Evolutionary conservation across 2,329 filamentous ascomycete genomes (phyloP).

Genomic region (Epichloe bromicola): DNA sequence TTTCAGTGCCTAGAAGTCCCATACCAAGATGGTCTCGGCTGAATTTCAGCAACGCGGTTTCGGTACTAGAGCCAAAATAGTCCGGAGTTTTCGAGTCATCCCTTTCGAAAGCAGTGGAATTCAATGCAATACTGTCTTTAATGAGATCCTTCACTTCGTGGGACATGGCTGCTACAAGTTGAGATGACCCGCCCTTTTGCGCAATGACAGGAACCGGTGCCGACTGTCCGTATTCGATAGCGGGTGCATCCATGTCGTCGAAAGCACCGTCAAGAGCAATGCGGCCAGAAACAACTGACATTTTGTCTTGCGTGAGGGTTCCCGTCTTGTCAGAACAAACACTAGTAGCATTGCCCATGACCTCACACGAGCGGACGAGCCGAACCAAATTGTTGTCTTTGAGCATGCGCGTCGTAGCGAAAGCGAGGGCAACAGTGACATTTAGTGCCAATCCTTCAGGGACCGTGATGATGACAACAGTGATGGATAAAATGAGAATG

Average conservation of each 20-base stretch:
- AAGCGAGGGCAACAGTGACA: slow-evolving; percentile 47
- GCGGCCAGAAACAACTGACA: slow-evolving; percentile 46
- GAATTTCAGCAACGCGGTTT: slow-evolving; percentile 39
- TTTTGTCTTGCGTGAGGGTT: slow-evolving; percentile 50
- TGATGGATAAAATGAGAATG: slow-evolving; percentile 45
- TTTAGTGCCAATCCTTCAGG: slow-evolving; percentile 48
- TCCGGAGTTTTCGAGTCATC: slow-evolving; percentile 20
- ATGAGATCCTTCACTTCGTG: slow-evolving; percentile 23
- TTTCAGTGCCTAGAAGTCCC: slow-evolving; percentile 30
- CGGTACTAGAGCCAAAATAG: slow-evolving; percentile 42
- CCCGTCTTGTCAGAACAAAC: slow-evolving; percentile 56
- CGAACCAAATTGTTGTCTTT: slow-evolving; percentile 51
- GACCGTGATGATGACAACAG: slow-evolving; percentile 46
- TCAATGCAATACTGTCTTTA: slow-evolving; percentile 29
- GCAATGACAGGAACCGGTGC: slow-evolving; percentile 12
- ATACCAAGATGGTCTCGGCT: slow-evolving; percentile 36
- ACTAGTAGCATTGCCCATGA: slow-evolving; percentile 51
- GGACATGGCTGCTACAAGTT: slow-evolving; percentile 18
- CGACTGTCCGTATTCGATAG: slow-evolving; percentile 9
- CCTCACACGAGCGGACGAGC: slow-evolving; percentile 45
- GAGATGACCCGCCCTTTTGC: slow-evolving; percentile 16
- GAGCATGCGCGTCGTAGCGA: slow-evolving; percentile 50
- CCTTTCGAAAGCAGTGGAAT: slow-evolving; percentile 42
- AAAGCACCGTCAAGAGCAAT: slow-evolving; percentile 29
- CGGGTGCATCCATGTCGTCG: slow-evolving; percentile 20